A percentile compares a stretch with the other conserved stretches of the same genome.
Conservation (phyloP, 805 yeast genomes). For the Nakazawaea wyomingensis region DNA sequence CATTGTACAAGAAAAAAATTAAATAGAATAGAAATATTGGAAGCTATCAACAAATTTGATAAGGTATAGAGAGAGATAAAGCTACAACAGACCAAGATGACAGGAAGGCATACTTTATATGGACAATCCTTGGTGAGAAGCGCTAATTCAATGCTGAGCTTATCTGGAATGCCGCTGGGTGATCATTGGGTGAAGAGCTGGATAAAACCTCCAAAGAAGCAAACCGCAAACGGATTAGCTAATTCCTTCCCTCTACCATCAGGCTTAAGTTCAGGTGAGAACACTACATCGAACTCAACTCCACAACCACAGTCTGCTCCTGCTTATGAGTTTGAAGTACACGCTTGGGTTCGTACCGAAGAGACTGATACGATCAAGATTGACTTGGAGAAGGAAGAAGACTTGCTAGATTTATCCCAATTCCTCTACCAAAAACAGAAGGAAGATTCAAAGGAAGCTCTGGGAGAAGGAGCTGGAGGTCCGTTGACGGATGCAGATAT, state of each 20-base stretch:
- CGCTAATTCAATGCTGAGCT: slow-evolving; percentile 19
- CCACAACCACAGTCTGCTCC: slow-evolving; percentile 13
- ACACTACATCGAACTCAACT: slow-evolving; percentile 22
- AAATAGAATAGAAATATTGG: too few relatives aligned
- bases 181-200: slow-evolving; percentile 28
- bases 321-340: slow-evolving; percentile 27
- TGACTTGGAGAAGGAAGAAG: slow-evolving; percentile 23
- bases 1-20: too few relatives aligned
- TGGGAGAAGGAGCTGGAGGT: slow-evolving; percentile 12
- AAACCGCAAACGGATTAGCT: slow-evolving; percentile 10
- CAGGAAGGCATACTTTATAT: slow-evolving; percentile 29
- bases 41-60: too few relatives aligned
- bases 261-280: slow-evolving; percentile 20
- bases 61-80: background rate
- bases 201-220: slow-evolving; percentile 27
- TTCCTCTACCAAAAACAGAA: slow-evolving; percentile 26
- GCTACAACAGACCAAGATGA: slow-evolving; percentile 23
- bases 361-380: slow-evolving; percentile 14
- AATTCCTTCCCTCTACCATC: slow-evolving; percentile 14
- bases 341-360: slow-evolving; percentile 26
- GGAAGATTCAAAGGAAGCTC: slow-evolving; percentile 13
- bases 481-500: slow-evolving; percentile 34
- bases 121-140: slow-evolving; percentile 26
- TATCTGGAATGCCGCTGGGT: slow-evolving; percentile 10
- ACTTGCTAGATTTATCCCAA: slow-evolving; percentile 33